These are phyloP conservation scores for Venturia carpophila DNA, from an alignment of 2,329 filamentous ascomycete genomes.

Conservation along the genomic window DNA sequence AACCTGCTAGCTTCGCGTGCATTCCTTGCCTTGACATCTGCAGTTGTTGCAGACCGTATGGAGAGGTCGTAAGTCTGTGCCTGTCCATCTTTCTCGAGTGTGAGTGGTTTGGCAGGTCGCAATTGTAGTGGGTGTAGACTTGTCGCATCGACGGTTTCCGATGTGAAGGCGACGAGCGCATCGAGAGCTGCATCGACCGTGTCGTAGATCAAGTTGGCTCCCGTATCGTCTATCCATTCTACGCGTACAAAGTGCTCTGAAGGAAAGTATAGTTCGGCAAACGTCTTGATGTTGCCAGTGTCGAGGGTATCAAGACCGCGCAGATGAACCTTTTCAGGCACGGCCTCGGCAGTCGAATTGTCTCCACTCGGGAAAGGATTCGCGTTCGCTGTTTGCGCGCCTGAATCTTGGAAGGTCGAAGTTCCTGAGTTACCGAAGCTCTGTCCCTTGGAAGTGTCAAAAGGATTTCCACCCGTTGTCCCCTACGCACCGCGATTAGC, in stretches of 20 bases:
- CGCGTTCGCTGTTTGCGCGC: neutral
- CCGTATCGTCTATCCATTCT: conserved; percentile 94
- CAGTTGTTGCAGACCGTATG: conserved; percentile 63
- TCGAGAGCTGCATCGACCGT: conserved; percentile 45
- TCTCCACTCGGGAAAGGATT: neutral
- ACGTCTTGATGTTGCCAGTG: conserved; percentile 66
- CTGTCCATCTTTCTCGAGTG: conserved; percentile 34
- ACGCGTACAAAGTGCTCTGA: conserved; percentile 47
- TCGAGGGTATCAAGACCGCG: conserved; percentile 75
- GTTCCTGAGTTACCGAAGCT: neutral
- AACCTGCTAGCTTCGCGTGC: conserved; percentile 79
- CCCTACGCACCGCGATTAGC: neutral
- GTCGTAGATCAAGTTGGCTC: conserved; percentile 76
- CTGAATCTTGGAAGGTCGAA: neutral
- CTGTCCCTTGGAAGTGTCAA: neutral
- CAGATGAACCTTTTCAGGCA: conserved; percentile 67
- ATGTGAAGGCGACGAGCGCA: conserved; percentile 46
- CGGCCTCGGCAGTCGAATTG: conserved; percentile 22
- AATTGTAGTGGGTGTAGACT: conserved; percentile 54
- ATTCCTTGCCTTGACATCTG: conserved; percentile 72
- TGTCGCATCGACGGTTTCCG: conserved; percentile 33
- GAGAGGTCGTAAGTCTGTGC: conserved; percentile 58
- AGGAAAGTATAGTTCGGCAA: conserved; percentile 60
- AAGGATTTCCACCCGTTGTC: neutral
- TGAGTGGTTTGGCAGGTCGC: conserved; percentile 60